Base-by-base conservation (phyloP, 495 filamentous ascomycete species). In the Lophiotrema nucula region DNA sequence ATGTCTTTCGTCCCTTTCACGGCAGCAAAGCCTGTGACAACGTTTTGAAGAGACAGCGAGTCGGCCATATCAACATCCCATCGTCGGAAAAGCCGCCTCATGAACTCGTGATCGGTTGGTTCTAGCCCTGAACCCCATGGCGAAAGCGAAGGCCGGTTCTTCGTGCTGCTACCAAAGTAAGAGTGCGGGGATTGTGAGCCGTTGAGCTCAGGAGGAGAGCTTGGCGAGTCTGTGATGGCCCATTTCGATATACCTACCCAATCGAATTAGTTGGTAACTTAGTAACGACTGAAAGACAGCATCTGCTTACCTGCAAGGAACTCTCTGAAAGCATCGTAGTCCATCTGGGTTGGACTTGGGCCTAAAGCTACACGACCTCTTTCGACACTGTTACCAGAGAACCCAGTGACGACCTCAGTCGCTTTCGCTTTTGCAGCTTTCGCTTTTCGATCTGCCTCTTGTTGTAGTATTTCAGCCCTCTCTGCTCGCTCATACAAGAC, bases 31-130 rank as follows among this genome's bases (percentile, higher is more conserved):
- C 93, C 93, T 15, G 86, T 87, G 15, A 97, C 93, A 3, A 97
- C 91, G 63, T 96, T 87, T 59, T 93, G 90, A 31, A 98, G 75
- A 23, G 83, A 91, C 38, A 98, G 72, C 1, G 85, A 82, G n/a
- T 84, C 83, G 31, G 77, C 82, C 59, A 84, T 83, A 48, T 90
- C 84, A 4, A 79, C 79, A 58, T 96, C 89, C 95, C 95, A 98
- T 47, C 86, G 84, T 47, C 82, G 78, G 73, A 96, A 97, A 23
- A 98, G 75, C 19, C 93, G 83, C 66, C 83, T 85, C 81, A 97
- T 85, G 72, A 98, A 98, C 62, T 98, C 92, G 67, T 97, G 92
- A 51, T 97, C 88, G 12, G 93, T 89, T 1, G 93, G 91, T 61
- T 95, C 87, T 0, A 88, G 85, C 18, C 84, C 86, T 22, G 73